A percentile compares a stretch with the other conserved stretches of the same genome.
Conservation (phyloP, 2,329 filamentous ascomycete species). For the Phoma herbarum region DNA sequence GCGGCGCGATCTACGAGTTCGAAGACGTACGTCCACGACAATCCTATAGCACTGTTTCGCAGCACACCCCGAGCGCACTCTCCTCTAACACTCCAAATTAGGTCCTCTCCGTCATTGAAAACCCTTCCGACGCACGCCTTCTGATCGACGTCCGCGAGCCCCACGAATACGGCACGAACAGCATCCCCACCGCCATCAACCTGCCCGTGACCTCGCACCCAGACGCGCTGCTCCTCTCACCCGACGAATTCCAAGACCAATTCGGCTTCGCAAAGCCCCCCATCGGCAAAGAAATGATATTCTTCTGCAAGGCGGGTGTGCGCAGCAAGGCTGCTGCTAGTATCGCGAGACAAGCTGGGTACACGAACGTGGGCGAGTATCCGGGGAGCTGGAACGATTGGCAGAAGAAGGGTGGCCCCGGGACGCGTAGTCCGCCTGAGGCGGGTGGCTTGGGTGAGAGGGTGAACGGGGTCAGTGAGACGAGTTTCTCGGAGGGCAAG, state of each 20-base stretch:
- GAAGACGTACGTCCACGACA: slow-evolving; percentile 41
- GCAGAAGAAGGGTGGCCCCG: slow-evolving; percentile 73
- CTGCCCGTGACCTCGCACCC: slow-evolving; percentile 80
- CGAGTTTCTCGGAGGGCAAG: slow-evolving; percentile 20
- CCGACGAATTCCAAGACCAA: slow-evolving; percentile 81
- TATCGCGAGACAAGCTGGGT: slow-evolving; percentile 80
- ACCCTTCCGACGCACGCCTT: slow-evolving; percentile 41
- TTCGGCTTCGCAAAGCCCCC: slow-evolving; percentile 70
- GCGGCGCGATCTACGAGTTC: slow-evolving; percentile 53
- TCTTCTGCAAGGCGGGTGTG: slow-evolving; percentile 94
- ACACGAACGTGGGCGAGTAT: slow-evolving; percentile 76
- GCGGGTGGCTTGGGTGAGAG: slow-evolving; percentile 33
- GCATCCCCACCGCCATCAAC: slow-evolving; percentile 83
- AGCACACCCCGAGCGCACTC: neutral
- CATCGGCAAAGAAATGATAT: slow-evolving; percentile 58
- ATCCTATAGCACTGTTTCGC: no score
- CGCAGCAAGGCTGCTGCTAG: slow-evolving; percentile 79
- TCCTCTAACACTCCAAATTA: slow-evolving; percentile 21
- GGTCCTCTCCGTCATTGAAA: slow-evolving; percentile 48
- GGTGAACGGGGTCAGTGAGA: slow-evolving; percentile 26
- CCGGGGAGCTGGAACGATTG: slow-evolving; percentile 84
- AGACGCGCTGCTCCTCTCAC: slow-evolving; percentile 78
- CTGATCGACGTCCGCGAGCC: slow-evolving; percentile 75
- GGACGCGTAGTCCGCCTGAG: slow-evolving; percentile 32
- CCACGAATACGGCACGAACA: slow-evolving; percentile 67